Base-by-base conservation (phyloP, 768 basidiomycete species). In the Amanita muscaria region DNA sequence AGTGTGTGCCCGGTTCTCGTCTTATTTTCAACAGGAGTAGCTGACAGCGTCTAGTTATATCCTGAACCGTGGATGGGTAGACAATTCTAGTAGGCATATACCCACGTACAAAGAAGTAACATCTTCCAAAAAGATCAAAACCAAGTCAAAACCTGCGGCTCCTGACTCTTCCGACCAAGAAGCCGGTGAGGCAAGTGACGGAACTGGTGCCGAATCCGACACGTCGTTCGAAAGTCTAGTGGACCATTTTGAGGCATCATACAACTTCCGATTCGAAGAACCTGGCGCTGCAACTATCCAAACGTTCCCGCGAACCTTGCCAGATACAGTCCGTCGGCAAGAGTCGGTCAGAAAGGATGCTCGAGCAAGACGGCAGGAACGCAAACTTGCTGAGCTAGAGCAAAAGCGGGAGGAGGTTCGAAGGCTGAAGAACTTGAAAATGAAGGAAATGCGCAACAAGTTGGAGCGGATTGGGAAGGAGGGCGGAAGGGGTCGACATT, bases 241-340 rank as follows among this genome's bases (percentile, higher is more conserved):
- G 4, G 93, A 96, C 22, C 77, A 78, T 34, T 99, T 97, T 52
- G 96, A 99, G 65, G 80, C 78, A n/a, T 87, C 86, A 12, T 99
- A 97, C 66, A 98, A 98, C 62, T 96, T 96, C 67, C 80, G 96
- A 42, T 99, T 90, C 60, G 94, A 99, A 61, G 94, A 99, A 63
- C 86, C 88, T 79, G 90, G 56, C 55, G 90, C 80, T 19, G 46
- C 48, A 10, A 48, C 29, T 7, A 59, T 56, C 22, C 52, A 53
- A 72, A 69, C 86, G 0, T 87, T 86, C 63, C 90, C 94, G 3
- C 88, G 96, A 49, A 71, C 74, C 55, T 56, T 87, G 16, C 56
- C 73, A 43, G 73, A 79, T 39, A 61, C 72, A 45, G 78, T 84
- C 36, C 80, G 87, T 14, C 75, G 89, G 35, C 70, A 75, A 52